Percentiles rank a stretch among this genome's conserved stretches.
Conservation (phyloP, 306 rosid genomes). For the Cicer chorassanicum region DNA sequence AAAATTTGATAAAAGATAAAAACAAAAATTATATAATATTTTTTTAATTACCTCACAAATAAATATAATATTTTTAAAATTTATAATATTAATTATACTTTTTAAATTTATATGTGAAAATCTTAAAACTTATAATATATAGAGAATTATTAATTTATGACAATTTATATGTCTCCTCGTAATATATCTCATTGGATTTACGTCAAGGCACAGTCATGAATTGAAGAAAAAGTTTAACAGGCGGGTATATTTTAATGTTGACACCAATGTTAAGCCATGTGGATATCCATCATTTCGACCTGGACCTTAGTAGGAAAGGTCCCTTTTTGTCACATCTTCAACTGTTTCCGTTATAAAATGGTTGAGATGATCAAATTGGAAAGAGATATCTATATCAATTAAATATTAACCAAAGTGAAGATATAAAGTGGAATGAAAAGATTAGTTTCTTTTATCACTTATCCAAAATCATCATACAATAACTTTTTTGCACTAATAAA, state of each 20-base stretch:
- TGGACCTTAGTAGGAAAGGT: constrained; percentile 71
- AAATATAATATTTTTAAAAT: too few species aligned
- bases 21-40: too few species aligned
- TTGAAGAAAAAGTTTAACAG: constrained; percentile 7
- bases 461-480: constrained; percentile 38
- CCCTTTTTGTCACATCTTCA: constrained; percentile 68
- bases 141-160: not conserved
- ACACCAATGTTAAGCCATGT: constrained; percentile 53
- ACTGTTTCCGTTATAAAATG: constrained; percentile 67
- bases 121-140: not conserved
- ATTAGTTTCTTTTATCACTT: constrained; percentile 42
- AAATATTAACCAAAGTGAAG: constrained; percentile 43
- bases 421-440: constrained; percentile 33
- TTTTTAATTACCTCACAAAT: too few species aligned
- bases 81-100: too few species aligned
- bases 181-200: not conserved
- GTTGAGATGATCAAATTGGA: constrained; percentile 20
- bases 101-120: too few species aligned
- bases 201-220: not conserved
- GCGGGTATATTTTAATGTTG: constrained; percentile 32
- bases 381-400: constrained; percentile 3
- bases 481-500: constrained; percentile 35
- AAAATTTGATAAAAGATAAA: too few species aligned
- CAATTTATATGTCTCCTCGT: not conserved
- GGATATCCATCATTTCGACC: constrained; percentile 67